These are phyloP conservation scores for Aphanomyces cochlioides DNA, from an alignment of 352 stramenopile species.

Conservation along the genomic window DNA sequence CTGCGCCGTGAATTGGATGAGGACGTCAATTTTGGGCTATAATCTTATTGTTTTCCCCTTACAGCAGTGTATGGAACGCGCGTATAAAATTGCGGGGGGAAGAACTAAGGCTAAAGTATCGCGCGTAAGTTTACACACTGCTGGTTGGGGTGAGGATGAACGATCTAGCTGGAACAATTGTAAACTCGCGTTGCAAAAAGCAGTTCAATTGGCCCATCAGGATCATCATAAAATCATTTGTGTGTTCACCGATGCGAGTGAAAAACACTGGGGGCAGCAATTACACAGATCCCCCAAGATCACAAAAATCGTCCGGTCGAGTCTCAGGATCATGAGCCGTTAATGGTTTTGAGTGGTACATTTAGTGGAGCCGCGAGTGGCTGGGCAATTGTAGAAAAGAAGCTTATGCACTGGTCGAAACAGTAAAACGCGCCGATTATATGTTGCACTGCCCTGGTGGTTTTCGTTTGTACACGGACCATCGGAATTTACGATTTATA, in stretches of 20 bases:
- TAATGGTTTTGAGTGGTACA: constrained; percentile 9
- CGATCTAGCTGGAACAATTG: not conserved
- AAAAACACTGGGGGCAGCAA: constrained; percentile 14
- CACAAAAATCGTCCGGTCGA: not conserved
- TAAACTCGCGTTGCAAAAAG: not conserved
- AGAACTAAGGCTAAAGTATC: not conserved
- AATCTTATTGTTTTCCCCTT: not conserved
- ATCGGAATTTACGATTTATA: constrained; percentile 24
- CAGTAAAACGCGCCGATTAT: too few species aligned
- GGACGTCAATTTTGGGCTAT: not conserved
- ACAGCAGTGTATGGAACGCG: not conserved
- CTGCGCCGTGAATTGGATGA: constrained; percentile 13
- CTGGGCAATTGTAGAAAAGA: constrained; percentile 26
- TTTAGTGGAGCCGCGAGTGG: not conserved
- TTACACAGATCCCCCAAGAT: constrained; percentile 11
- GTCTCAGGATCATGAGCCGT: not conserved
- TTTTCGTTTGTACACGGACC: too few species aligned
- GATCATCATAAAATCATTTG: constrained; percentile 14
- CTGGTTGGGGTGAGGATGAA: not conserved
- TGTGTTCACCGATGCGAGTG: constrained; percentile 20
- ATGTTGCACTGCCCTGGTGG: too few species aligned
- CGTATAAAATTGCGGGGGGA: not conserved
- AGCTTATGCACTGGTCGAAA: too few species aligned
- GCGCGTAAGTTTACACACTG: not conserved
- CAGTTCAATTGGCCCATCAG: not conserved